Evolutionary conservation across 257 asterid genomes (phyloP), one percentile per base, ranked within the genome.

Genomic region (Nicotiana obtusifolia): DNA sequence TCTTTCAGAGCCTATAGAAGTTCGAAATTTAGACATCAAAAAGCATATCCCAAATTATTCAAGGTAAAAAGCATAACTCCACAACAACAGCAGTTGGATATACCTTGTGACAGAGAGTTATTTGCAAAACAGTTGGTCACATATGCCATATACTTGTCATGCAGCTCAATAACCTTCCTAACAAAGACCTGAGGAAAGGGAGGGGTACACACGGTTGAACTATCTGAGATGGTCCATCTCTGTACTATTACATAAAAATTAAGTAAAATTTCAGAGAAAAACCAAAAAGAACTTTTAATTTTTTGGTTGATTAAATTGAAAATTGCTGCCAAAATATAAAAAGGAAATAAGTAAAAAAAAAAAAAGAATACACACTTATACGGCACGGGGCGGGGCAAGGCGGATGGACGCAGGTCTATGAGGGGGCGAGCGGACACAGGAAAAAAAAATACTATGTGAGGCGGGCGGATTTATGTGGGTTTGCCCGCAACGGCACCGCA

Each of bases 101-200:
- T 61, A 89, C 93, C 91, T 88, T 90, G 85, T 88, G 89, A 77
- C 90, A 85, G 52, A 65, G 87, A 17, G 84, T 83, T 44, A 81
- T 88, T 89, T n/a, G 76, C 66, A 60, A 89, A 91, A 84, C 92
- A 86, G 64, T 80, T 66, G 2, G 56, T 83, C 76, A 88, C 93
- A 68, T 89, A 89, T 1, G 80, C 85, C 80, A 80, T 78, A 80
- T 82, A 88, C 87, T 87, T 92, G 65, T 88, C 91, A 53, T 87
- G 90, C 76, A 90, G 89, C 78, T 88, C 90, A 11, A 89, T 89
- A 35, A 84, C 81, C 68, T 86, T 87, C 26, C 86, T 80, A 64
- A 88, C 88, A 77, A 91, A 87, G 57, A 76, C 84, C 95, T 88
- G 86, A 73, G 81, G 47, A 22, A 77, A 77, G 37, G 20, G 81